Conservation (phyloP, 1,284 basidiomycete genomes). For the Ceratobasidium theobromae region DNA sequence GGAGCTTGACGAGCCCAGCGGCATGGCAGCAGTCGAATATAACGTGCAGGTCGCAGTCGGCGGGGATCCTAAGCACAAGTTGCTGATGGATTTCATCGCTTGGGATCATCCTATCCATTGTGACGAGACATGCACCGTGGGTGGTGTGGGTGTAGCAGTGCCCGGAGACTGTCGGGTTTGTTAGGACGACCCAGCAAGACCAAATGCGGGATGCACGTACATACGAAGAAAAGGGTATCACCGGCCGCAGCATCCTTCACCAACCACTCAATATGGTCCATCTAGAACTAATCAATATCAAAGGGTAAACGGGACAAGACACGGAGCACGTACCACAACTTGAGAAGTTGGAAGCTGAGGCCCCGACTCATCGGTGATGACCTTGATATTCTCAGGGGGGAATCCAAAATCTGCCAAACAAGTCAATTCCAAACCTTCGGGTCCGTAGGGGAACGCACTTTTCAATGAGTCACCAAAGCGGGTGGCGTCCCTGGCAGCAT, state of each 20-base stretch:
- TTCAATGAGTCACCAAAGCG: not conserved
- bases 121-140: not conserved
- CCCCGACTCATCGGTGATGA: not conserved
- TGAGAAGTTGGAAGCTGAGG: not conserved
- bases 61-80: not conserved
- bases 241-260: not conserved
- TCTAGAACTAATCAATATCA: not conserved
- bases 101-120: not conserved
- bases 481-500: constrained; percentile 5
- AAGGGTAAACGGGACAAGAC: not conserved
- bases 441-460: not conserved
- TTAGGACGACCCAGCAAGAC: not conserved
- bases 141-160: not conserved
- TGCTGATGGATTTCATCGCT: not conserved
- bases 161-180: not conserved
- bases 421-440: not conserved
- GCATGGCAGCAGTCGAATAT: constrained; percentile 14
- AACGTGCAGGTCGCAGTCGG: not conserved
- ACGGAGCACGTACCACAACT: not conserved
- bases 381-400: not conserved
- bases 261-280: not conserved
- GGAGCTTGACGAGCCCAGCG: not conserved
- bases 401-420: not conserved
- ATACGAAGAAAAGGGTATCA: constrained; percentile 3
- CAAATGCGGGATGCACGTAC: not conserved